Evolutionary conservation across 306 rosid species (phyloP).

Genomic region (Oemleria cerasiformis): DNA sequence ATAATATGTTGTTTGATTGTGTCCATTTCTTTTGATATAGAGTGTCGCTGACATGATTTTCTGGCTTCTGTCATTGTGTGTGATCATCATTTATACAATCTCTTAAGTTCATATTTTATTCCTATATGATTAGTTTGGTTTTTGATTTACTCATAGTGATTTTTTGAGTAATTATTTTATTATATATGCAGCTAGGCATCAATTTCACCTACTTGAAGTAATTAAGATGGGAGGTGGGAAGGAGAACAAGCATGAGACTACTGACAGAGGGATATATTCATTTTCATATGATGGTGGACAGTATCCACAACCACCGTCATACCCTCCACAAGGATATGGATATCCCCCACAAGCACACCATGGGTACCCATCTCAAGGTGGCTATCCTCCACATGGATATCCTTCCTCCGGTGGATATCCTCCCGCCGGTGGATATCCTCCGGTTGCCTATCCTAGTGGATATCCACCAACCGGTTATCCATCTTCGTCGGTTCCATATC

Average conservation of each 20-base stretch:
- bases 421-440: conserved; percentile 45
- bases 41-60: too few species aligned
- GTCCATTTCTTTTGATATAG: too few species aligned
- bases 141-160: neutral
- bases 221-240: conserved; percentile 49
- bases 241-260: conserved; percentile 37
- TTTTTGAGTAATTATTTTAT: neutral
- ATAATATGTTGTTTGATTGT: too few species aligned
- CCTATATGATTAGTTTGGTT: neutral
- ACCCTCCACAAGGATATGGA: conserved; percentile 29
- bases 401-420: conserved; percentile 48
- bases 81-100: too few species aligned
- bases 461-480: conserved; percentile 69
- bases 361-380: conserved; percentile 11
- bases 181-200: neutral
- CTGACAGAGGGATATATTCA: conserved; percentile 63
- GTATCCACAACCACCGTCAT: conserved; percentile 28
- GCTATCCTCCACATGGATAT: conserved; percentile 36
- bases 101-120: too few species aligned
- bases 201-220: conserved; percentile 8
- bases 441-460: conserved; percentile 25
- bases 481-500: conserved; percentile 44
- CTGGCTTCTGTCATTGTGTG: too few species aligned
- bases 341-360: conserved; percentile 27
- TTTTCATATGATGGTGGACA: conserved; percentile 45